A percentile compares a stretch with the other conserved stretches of the same genome.
These are phyloP conservation scores for Durotheca rogersii DNA, from an alignment of 495 filamentous ascomycete species.

Conservation along the genomic window DNA sequence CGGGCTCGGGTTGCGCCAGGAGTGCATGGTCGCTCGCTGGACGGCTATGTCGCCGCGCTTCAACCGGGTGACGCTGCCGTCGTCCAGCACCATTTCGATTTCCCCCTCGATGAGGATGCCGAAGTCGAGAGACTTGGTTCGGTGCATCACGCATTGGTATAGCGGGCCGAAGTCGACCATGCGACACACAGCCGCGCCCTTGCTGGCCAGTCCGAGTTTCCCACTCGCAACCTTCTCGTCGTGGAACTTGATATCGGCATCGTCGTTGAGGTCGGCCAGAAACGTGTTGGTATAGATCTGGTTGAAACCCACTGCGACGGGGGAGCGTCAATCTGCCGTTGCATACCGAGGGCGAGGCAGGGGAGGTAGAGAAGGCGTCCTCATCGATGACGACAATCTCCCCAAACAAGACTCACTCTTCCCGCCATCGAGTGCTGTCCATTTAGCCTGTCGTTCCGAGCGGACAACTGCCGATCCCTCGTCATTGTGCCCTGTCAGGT, in stretches of 20 bases:
- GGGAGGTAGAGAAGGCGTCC: background rate
- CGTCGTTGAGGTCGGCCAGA: conserved; percentile 52
- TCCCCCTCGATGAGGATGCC: conserved; percentile 75
- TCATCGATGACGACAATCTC: background rate
- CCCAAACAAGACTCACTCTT: conserved; percentile 10
- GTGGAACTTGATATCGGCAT: conserved; percentile 53
- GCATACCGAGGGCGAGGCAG: background rate
- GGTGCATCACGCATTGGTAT: conserved; percentile 61
- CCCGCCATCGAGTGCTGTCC: conserved; percentile 25
- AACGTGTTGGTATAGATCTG: conserved; percentile 56
- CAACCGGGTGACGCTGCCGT: conserved; percentile 56
- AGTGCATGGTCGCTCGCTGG: conserved; percentile 68
- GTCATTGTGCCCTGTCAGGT: conserved; percentile 43
- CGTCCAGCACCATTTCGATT: conserved; percentile 63
- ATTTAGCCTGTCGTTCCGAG: conserved; percentile 27
- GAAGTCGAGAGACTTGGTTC: conserved; percentile 73
- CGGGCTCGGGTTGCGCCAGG: conserved; percentile 60
- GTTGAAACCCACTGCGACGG: conserved; percentile 24
- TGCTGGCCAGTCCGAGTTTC: conserved; percentile 47
- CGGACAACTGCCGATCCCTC: conserved; percentile 43
- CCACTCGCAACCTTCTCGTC: conserved; percentile 33
- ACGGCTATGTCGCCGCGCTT: conserved; percentile 62
- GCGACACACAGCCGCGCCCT: conserved; percentile 57
- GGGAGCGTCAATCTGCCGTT: background rate
- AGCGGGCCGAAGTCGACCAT: conserved; percentile 62